Conservation (phyloP, 192 early-diverging fungal genomes). For the Pilaira anomala region DNA sequence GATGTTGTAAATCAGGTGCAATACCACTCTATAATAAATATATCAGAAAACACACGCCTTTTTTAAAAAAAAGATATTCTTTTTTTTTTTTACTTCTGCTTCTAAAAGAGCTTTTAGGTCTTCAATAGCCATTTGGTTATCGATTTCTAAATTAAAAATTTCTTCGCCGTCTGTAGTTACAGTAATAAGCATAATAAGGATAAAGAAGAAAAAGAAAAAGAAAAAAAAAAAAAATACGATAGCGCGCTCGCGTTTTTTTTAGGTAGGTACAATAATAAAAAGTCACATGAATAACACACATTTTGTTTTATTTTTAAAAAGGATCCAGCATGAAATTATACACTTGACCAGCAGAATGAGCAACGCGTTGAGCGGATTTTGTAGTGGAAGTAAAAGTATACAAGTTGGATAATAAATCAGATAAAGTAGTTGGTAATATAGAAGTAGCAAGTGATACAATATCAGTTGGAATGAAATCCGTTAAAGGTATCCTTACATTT, state of each 20-base stretch:
- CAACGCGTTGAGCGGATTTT: slow-evolving; percentile 5
- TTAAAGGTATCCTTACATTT: slow-evolving; percentile 5
- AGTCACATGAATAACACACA: neutral
- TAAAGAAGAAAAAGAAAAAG: neutral
- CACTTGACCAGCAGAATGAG: slow-evolving; percentile 19
- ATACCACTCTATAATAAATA: slow-evolving; percentile 49
- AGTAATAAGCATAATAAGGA: slow-evolving; percentile 49
- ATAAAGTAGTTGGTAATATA: neutral
- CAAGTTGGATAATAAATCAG: slow-evolving; percentile 2
- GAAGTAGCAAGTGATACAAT: neutral
- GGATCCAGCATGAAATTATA: slow-evolving; percentile 31
- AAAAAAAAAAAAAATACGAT: neutral
- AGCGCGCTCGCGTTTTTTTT: neutral
- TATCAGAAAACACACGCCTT: neutral
- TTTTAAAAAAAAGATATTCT: slow-evolving; percentile 5
- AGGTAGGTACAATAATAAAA: neutral
- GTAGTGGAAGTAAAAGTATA: slow-evolving; percentile 11
- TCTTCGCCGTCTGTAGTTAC: slow-evolving; percentile 59
- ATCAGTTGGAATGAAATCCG: slow-evolving; percentile 13
- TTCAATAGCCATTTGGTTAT: slow-evolving; percentile 71
- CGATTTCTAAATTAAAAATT: slow-evolving; percentile 63
- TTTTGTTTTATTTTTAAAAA: slow-evolving; percentile 9
- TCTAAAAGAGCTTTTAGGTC: slow-evolving; percentile 84
- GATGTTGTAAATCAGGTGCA: slow-evolving; percentile 55
- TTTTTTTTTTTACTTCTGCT: slow-evolving; percentile 66